A percentile compares a stretch with the other conserved stretches of the same genome.
phyloP scores from a whole-genome alignment of 495 filamentous ascomycete species.

The Glonium stellatum region DNA sequence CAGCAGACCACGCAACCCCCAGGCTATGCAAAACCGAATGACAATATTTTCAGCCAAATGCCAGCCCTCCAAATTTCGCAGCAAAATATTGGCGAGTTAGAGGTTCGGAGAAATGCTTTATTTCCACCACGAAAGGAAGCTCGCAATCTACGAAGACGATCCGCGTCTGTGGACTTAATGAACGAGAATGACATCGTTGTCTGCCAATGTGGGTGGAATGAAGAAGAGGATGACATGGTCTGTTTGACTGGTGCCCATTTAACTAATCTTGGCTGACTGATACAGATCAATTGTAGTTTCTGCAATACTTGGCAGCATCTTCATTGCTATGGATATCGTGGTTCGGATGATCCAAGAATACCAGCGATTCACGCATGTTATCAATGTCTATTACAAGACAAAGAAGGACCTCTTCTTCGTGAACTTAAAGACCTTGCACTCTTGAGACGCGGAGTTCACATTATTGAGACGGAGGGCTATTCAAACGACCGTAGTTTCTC shows the following conservation, averaged over 20 bases:
- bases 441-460: conserved; percentile 31
- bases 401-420: conserved; percentile 31
- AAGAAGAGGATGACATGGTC: conserved; percentile 43
- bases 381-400: conserved; percentile 41
- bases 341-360: conserved; percentile 28
- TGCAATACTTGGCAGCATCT: conserved; percentile 45
- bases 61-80: conserved; percentile 7
- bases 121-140: conserved; percentile 6
- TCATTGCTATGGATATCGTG: conserved; percentile 44
- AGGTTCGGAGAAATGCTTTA: conserved; percentile 15
- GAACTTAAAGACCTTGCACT: conserved; percentile 37
- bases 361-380: conserved; percentile 45
- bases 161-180: conserved; percentile 2
- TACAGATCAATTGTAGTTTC: conserved; percentile 41
- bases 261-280: conserved; percentile 1
- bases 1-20: not conserved
- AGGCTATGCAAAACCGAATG: not conserved
- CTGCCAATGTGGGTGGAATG: conserved; percentile 41
- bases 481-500: conserved; percentile 20
- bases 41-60: not conserved
- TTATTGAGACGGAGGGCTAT: conserved; percentile 19
- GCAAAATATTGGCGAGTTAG: conserved; percentile 17
- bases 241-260: not conserved
- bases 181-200: conserved; percentile 23
- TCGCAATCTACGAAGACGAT: not conserved